Evolutionary conservation across 106 monocot genomes (phyloP).

Genomic region (Cymbidium sinense): DNA sequence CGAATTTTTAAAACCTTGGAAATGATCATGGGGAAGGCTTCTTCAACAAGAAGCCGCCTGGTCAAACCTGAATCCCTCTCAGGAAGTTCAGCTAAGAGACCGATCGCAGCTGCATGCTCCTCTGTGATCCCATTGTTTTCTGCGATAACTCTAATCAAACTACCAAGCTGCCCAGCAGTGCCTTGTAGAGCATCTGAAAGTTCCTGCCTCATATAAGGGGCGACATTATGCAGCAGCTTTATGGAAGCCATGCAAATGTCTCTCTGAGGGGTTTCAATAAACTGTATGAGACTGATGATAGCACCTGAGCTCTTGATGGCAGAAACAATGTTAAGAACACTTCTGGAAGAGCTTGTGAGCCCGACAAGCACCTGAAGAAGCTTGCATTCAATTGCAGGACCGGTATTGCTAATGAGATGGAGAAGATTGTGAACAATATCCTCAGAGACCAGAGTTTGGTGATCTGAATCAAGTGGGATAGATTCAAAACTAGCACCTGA

Average conservation of each 20-base stretch:
- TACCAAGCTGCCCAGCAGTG: slow-evolving; percentile 51
- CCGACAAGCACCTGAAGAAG: slow-evolving; percentile 86
- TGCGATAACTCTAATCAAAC: slow-evolving; percentile 48
- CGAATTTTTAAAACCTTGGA: slow-evolving; percentile 40
- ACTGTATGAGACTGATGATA: slow-evolving; percentile 76
- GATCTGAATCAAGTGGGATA: slow-evolving; percentile 40
- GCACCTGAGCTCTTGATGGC: slow-evolving; percentile 89
- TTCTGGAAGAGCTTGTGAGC: slow-evolving; percentile 54
- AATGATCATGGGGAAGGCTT: slow-evolving; percentile 44
- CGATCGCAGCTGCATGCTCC: slow-evolving; percentile 80
- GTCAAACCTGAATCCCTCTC: slow-evolving; percentile 62
- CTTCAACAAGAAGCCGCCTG: slow-evolving; percentile 48
- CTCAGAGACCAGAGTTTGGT: slow-evolving; percentile 72
- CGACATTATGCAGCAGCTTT: slow-evolving; percentile 70
- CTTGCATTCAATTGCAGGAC: slow-evolving; percentile 82
- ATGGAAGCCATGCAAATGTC: slow-evolving; percentile 69
- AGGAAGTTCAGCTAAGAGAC: slow-evolving; percentile 71
- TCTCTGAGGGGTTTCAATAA: slow-evolving; percentile 69
- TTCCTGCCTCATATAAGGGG: slow-evolving; percentile 72
- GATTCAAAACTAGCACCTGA: slow-evolving; percentile 55
- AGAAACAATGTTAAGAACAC: slow-evolving; percentile 51
- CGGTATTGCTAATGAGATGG: slow-evolving; percentile 94
- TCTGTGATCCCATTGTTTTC: slow-evolving; percentile 67
- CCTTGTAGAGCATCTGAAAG: slow-evolving; percentile 55
- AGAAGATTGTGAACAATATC: slow-evolving; percentile 76